Evolutionary conservation across 2,329 filamentous ascomycete genomes (phyloP).

Genomic region (Aureobasidium sp.): DNA sequence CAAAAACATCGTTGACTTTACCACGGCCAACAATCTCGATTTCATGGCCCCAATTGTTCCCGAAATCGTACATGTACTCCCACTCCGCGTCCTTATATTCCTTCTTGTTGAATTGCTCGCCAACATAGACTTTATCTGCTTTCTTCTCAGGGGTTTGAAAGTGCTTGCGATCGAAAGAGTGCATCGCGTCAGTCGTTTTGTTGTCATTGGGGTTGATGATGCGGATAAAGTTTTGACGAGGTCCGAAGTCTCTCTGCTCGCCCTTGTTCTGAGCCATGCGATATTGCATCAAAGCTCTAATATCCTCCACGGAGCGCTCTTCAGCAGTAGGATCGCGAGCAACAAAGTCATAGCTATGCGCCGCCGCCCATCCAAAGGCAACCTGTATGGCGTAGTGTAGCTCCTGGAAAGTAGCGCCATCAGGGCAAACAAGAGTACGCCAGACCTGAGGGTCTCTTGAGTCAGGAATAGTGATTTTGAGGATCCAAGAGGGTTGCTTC

Average conservation of each 20-base stretch:
- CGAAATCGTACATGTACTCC: constrained; percentile 25
- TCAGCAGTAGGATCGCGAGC: constrained; percentile 5
- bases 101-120: constrained; percentile 18
- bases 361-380: constrained; percentile 24
- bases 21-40: constrained; percentile 20
- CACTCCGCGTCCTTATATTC: constrained; percentile 15
- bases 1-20: constrained; percentile 18
- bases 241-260: background rate
- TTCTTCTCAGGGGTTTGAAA: constrained; percentile 19
- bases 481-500: constrained; percentile 22
- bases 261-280: background rate
- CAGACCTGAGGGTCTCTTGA: constrained; percentile 22
- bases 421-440: constrained; percentile 24
- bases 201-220: constrained; percentile 8
- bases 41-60: constrained; percentile 24
- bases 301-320: background rate
- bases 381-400: constrained; percentile 25
- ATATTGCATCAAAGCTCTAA: background rate
- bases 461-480: constrained; percentile 20
- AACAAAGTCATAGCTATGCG: constrained; percentile 24
- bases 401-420: constrained; percentile 20
- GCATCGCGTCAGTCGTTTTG: constrained; percentile 14
- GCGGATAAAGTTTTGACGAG: constrained; percentile 3
- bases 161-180: constrained; percentile 16
- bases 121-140: constrained; percentile 17